A percentile compares a stretch with the other conserved stretches of the same genome.
phyloP scores from a whole-genome alignment of 2,329 filamentous ascomycete species.

The Myriangium duriaei region DNA sequence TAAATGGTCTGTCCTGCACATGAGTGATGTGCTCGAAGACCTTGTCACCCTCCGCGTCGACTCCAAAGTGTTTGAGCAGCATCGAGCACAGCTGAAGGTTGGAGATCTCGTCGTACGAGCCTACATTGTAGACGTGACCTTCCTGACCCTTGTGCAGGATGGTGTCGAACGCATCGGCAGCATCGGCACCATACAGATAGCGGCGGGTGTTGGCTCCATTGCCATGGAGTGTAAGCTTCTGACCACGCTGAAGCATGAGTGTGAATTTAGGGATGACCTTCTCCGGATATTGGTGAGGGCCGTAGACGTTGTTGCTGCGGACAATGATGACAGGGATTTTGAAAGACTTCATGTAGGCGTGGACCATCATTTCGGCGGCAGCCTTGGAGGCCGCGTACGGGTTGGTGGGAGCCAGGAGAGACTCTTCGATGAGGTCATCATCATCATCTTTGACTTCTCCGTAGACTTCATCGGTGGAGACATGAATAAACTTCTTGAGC shows the following conservation, averaged over 20 bases:
- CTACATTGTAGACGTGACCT: slow-evolving; percentile 72
- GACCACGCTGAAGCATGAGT: slow-evolving; percentile 53
- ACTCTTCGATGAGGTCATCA: slow-evolving; percentile 59
- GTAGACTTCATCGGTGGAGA: slow-evolving; percentile 78
- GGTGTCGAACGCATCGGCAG: slow-evolving; percentile 70
- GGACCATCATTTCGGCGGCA: slow-evolving; percentile 39
- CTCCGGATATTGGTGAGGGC: slow-evolving; percentile 48
- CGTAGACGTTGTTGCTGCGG: slow-evolving; percentile 74
- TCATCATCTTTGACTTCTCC: slow-evolving; percentile 63
- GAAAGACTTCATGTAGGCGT: slow-evolving; percentile 75
- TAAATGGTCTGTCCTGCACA: slow-evolving; percentile 67
- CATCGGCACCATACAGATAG: slow-evolving; percentile 69
- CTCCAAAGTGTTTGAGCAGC: slow-evolving; percentile 50
- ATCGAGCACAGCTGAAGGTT: slow-evolving; percentile 57
- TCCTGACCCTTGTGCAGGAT: slow-evolving; percentile 65
- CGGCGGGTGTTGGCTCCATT: slow-evolving; percentile 61
- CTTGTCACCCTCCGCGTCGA: slow-evolving; percentile 37
- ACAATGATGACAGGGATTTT: slow-evolving; percentile 69
- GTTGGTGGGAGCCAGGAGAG: slow-evolving; percentile 66
- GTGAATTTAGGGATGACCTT: slow-evolving; percentile 78
- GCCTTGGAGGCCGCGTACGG: slow-evolving; percentile 37
- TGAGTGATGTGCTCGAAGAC: slow-evolving; percentile 57
- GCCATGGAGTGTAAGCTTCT: slow-evolving; percentile 62
- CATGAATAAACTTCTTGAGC: slow-evolving; percentile 64
- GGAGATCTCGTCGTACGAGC: slow-evolving; percentile 64